Evolutionary conservation across 192 early-diverging fungal species (phyloP).

Genomic region (Pilobolus umbonatus): DNA sequence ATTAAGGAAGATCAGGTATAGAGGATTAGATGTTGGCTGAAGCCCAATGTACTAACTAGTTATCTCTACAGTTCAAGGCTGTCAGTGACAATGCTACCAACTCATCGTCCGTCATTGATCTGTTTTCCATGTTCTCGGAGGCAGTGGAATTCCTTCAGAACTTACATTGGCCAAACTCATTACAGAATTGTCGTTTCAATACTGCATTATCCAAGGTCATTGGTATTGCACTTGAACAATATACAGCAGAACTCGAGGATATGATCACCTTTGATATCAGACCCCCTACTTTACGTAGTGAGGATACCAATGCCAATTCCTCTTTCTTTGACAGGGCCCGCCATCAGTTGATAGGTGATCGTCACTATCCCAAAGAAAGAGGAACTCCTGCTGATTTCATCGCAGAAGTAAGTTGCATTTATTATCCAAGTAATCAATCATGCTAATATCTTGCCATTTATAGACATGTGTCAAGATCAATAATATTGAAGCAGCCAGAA

Average conservation of each 20-base stretch:
- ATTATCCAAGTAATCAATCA: neutral
- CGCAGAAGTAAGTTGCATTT: constrained; percentile 5
- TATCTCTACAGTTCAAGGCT: constrained; percentile 44
- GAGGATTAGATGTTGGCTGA: neutral
- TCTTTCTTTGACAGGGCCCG: constrained; percentile 24
- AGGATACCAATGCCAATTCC: neutral
- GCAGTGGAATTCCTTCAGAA: constrained; percentile 65
- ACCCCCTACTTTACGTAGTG: constrained; percentile 12
- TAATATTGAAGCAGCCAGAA: constrained; percentile 50
- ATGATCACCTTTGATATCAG: constrained; percentile 43
- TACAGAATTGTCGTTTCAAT: constrained; percentile 57
- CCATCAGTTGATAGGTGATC: constrained; percentile 20
- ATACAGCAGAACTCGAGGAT: constrained; percentile 46
- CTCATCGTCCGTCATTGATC: constrained; percentile 74
- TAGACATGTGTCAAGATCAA: constrained; percentile 53
- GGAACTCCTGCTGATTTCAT: constrained; percentile 43
- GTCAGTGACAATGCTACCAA: constrained; percentile 47
- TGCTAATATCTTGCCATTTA: neutral
- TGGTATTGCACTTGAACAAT: constrained; percentile 58
- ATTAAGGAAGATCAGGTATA: constrained; percentile 63
- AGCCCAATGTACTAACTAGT: neutral
- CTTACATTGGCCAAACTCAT: constrained; percentile 59
- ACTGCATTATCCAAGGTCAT: constrained; percentile 63
- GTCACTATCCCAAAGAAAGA: constrained; percentile 6
- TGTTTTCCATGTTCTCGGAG: constrained; percentile 76